Percentiles rank a stretch among this genome's conserved stretches.
These are phyloP conservation scores for Ogataea polymorpha DNA, from an alignment of 805 yeast species.

Conservation along the genomic window DNA sequence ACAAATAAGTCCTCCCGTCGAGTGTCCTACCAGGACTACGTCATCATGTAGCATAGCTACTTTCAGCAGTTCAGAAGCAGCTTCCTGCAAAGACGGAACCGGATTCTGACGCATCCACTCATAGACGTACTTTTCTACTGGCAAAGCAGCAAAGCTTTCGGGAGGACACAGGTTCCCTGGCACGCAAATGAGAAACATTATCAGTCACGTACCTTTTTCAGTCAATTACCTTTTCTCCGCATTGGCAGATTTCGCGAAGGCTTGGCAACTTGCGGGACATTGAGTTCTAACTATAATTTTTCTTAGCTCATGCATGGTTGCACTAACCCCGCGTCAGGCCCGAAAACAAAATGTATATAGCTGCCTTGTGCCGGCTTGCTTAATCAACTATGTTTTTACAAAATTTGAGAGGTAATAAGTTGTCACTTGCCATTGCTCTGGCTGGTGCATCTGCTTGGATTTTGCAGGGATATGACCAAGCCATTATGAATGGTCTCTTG, in stretches of 20 bases:
- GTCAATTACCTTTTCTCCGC: not conserved
- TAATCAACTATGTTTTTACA: not conserved
- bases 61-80: not conserved
- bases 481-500: slow-evolving; percentile 39
- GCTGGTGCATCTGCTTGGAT: slow-evolving; percentile 4
- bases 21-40: not conserved
- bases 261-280: not conserved
- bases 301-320: too few species aligned
- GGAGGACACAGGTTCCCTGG: not conserved
- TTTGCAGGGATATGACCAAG: slow-evolving; percentile 41
- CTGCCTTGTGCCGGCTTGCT: too few species aligned
- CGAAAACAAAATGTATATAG: too few species aligned
- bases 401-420: not conserved
- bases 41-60: not conserved
- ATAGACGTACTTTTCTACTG: not conserved
- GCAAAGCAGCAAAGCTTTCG: not conserved
- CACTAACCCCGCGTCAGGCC: too few species aligned
- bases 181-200: not conserved
- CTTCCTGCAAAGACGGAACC: not conserved
- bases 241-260: not conserved
- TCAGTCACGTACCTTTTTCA: not conserved
- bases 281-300: too few species aligned
- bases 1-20: not conserved
- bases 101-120: not conserved
- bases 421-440: slow-evolving; percentile 1